Percentiles rank a stretch among this genome's conserved stretches.
phyloP scores from a whole-genome alignment of 768 basidiomycete genomes.

The Kwoniella dendrophila region DNA sequence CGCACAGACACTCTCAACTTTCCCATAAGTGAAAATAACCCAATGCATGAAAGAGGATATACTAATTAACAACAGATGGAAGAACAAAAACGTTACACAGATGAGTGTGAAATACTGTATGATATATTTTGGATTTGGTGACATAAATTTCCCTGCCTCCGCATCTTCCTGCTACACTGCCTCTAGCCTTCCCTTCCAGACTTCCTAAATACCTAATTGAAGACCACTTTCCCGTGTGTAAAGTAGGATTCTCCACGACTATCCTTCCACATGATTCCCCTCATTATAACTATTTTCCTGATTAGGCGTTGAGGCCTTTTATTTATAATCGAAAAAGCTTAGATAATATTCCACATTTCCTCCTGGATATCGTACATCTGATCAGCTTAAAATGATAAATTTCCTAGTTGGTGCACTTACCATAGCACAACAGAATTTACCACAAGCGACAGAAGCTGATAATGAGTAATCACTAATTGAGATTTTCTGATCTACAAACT shows the following conservation, averaged over 20 bases:
- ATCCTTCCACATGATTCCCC: background rate
- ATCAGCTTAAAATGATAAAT: conserved; percentile 13
- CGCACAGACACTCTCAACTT: too few relatives aligned
- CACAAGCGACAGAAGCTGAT: conserved; percentile 88
- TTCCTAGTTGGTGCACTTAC: conserved; percentile 27
- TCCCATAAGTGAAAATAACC: too few relatives aligned
- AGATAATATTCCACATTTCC: conserved; percentile 92
- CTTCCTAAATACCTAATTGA: background rate
- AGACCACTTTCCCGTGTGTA: background rate
- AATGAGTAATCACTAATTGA: conserved; percentile 91
- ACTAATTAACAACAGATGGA: too few relatives aligned
- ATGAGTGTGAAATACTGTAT: conserved; percentile 22
- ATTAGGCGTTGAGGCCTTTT: conserved; percentile 20
- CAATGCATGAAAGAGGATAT: background rate
- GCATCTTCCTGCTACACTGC: background rate
- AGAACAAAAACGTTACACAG: conserved; percentile 18
- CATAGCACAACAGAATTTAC: conserved; percentile 71
- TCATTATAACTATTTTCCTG: background rate
- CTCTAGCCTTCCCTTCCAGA: background rate
- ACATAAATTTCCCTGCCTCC: background rate
- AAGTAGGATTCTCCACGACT: background rate
- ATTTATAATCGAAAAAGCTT: conserved; percentile 18
- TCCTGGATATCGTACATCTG: conserved; percentile 93
- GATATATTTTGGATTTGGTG: background rate
- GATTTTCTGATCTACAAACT: conserved; percentile 91